Evolutionary conservation across 306 rosid species (phyloP).

Genomic region (Cajanus cajan): DNA sequence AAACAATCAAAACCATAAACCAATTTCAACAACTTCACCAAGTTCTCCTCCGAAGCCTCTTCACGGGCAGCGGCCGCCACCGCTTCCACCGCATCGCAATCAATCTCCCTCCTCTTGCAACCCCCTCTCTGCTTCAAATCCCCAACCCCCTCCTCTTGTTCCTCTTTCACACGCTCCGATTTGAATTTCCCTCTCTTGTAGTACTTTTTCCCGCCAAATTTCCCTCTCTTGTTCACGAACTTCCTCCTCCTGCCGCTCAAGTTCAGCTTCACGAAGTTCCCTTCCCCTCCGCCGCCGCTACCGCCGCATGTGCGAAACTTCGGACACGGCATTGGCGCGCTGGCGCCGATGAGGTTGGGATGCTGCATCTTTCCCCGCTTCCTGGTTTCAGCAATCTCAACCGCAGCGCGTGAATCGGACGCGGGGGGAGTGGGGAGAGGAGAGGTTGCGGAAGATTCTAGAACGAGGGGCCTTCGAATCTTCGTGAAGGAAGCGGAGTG

Average conservation of each 20-base stretch:
- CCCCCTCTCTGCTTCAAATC: constrained; percentile 35
- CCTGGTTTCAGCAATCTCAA: neutral
- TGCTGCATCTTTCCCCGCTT: constrained; percentile 35
- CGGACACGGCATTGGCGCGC: constrained; percentile 41
- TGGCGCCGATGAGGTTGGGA: constrained; percentile 65
- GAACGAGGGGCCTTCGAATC: constrained; percentile 44
- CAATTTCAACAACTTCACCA: constrained; percentile 57
- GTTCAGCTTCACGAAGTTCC: constrained; percentile 79
- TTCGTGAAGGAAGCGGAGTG: constrained; percentile 63
- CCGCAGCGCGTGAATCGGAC: neutral
- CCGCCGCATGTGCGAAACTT: constrained; percentile 40
- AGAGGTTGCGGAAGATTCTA: constrained; percentile 37
- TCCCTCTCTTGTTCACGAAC: constrained; percentile 48
- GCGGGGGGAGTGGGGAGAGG: constrained; percentile 23
- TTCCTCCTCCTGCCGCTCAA: constrained; percentile 53
- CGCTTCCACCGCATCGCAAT: constrained; percentile 43
- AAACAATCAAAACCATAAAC: constrained; percentile 70
- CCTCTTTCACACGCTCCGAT: constrained; percentile 31
- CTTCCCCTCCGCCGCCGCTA: constrained; percentile 42
- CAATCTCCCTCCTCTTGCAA: constrained; percentile 35
- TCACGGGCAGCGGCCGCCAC: constrained; percentile 41
- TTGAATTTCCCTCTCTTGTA: constrained; percentile 42
- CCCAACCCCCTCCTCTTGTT: constrained; percentile 22
- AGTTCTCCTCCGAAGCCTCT: constrained; percentile 67
- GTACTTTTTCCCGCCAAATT: constrained; percentile 29